These are phyloP conservation scores for Lactarius indigo DNA, from an alignment of 768 basidiomycete species.

Conservation along the genomic window DNA sequence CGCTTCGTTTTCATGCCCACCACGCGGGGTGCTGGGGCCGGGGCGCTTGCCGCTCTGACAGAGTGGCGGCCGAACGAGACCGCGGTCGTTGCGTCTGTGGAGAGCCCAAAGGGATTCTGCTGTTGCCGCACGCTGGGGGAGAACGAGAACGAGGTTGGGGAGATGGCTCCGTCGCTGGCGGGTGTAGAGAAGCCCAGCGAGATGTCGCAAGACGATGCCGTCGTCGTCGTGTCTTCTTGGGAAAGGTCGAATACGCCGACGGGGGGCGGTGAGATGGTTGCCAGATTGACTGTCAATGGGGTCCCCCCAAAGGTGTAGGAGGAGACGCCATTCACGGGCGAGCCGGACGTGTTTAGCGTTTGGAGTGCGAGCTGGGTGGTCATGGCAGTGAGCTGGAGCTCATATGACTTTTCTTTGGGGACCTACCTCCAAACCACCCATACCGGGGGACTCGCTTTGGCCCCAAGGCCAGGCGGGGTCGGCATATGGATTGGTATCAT, in stretches of 20 bases:
- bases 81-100: neutral
- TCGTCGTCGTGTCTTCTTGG: neutral
- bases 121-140: neutral
- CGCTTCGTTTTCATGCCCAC: slow-evolving; percentile 4
- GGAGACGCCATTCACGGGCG: neutral
- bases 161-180: neutral
- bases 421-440: slow-evolving; percentile 3
- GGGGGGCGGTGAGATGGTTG: neutral
- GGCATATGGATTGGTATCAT: neutral
- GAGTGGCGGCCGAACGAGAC: slow-evolving; percentile 2
- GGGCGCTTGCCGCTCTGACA: neutral
- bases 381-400: neutral
- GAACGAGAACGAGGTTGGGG: neutral
- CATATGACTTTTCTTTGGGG: neutral
- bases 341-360: neutral
- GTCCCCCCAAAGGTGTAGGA: neutral
- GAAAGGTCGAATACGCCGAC: too few species aligned
- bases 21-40: neutral
- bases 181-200: neutral
- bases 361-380: neutral
- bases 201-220: neutral
- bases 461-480: neutral
- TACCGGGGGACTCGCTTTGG: neutral
- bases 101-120: neutral
- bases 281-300: neutral